Evolutionary conservation across 2,329 filamentous ascomycete genomes (phyloP), one percentile per base, ranked within the genome.

Genomic region (Fusarium tjaetaba): DNA sequence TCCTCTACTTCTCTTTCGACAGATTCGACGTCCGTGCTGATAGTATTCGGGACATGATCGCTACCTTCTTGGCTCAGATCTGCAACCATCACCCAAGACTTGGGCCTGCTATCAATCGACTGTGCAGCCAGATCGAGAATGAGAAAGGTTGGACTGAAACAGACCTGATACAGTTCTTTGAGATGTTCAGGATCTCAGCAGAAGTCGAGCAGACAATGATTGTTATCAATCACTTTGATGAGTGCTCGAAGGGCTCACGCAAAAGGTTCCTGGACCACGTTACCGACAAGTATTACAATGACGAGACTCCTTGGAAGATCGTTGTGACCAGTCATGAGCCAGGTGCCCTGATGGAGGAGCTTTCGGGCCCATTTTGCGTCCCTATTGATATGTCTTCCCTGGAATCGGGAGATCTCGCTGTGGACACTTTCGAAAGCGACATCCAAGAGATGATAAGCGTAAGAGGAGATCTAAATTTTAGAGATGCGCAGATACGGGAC

Each of bases 41-140:
- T 8, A 59, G 52, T 7, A 68, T 68, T 28, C 41, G 65, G 28
- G 61, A 68, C 10, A 52, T 65, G 45, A 65, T 65, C 6, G 61
- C 61, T 0, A 68, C 61, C 0, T 65, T 65, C 2, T 4, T 68
- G 13, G 52, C 65, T 0, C 65, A 68, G 14, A 68, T 68, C 1
- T 43, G 26, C 18, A 68, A 26, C 4, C 61, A 59, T 15, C 39
- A 53, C 10, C 61, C 61, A 1, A 52, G 5, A 1, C n/a, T 60
- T 0, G 28, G 32, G 2, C 7, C 20, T 13, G 6, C n/a, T 2
- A 34, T 65, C n/a, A 30, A 45, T 28, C 18, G 28, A 6, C n/a
- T 68, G 2, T 53, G 28, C 32, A 32, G 10, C 3, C 61, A 68
- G 26, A 30, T 65, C 1, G 22, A 59, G 2, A 36, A 36, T 7